These are phyloP conservation scores for Vinca minor DNA, from an alignment of 257 asterid species.

Conservation along the genomic window DNA sequence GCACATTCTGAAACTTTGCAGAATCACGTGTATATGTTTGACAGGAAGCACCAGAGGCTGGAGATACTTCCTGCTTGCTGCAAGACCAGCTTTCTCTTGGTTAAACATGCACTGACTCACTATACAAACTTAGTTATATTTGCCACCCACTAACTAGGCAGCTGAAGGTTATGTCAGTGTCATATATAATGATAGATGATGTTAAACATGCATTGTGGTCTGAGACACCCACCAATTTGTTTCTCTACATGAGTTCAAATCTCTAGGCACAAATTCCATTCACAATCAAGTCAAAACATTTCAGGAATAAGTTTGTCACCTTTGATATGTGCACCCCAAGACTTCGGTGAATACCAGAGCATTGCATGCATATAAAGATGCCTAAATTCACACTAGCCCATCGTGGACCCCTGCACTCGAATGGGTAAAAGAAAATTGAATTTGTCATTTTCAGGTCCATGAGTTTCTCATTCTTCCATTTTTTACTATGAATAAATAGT, in stretches of 20 bases:
- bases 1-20: neutral
- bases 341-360: slow-evolving; percentile 99
- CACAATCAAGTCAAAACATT: neutral
- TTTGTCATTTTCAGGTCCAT: neutral
- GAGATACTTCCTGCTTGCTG: neutral
- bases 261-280: neutral
- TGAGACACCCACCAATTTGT: neutral
- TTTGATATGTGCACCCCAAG: slow-evolving; percentile 99
- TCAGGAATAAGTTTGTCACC: slow-evolving; percentile 41
- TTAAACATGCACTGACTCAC: too few species aligned
- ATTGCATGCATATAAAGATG: slow-evolving; percentile 94
- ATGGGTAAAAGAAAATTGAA: neutral
- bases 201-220: neutral
- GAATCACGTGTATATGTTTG: neutral
- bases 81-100: too few species aligned
- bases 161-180: neutral
- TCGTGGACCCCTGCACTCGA: slow-evolving; percentile 82
- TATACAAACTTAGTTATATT: neutral
- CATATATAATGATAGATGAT: neutral
- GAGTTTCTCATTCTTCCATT: neutral
- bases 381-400: slow-evolving; percentile 99
- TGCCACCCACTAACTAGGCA: neutral
- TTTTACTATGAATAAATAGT: slow-evolving; percentile 6
- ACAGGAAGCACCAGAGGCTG: neutral
- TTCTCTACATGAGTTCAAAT: neutral